phyloP scores from a whole-genome alignment of 1,284 basidiomycete genomes.

The Flammula alnicola region DNA sequence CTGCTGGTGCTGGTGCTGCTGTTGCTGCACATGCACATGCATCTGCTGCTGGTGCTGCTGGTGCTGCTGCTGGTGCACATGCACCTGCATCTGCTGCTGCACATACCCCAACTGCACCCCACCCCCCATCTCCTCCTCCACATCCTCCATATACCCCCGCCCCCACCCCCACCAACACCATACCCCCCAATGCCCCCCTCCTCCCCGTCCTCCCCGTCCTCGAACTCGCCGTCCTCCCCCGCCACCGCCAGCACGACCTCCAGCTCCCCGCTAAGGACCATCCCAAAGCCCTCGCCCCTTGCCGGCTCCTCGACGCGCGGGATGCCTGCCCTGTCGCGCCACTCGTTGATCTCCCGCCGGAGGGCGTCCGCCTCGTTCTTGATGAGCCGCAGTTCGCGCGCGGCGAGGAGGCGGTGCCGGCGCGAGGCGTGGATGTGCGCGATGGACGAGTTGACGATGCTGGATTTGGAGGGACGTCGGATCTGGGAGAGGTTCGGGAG shows the following conservation, averaged over 20 bases:
- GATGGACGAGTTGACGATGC: conserved; percentile 93
- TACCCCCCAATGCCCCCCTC: neutral
- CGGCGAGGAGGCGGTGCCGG: conserved; percentile 77
- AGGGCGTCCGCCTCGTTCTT: conserved; percentile 81
- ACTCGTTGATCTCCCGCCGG: conserved; percentile 85
- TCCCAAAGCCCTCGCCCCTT: conserved; percentile 68
- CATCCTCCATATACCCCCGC: conserved; percentile 23
- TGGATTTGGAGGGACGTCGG: conserved; percentile 91
- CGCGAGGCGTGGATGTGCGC: conserved; percentile 83
- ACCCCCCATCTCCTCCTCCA: conserved; percentile 18
- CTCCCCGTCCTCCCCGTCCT: conserved; percentile 18
- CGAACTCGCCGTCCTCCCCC: conserved; percentile 52
- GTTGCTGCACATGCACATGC: conserved; percentile 6
- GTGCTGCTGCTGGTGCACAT: conserved; percentile 13
- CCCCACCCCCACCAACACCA: conserved; percentile 22
- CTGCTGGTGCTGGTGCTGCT: conserved; percentile 15
- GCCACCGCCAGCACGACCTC: conserved; percentile 56
- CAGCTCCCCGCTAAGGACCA: conserved; percentile 70
- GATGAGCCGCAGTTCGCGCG: conserved; percentile 76
- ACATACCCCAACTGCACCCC: conserved; percentile 2
- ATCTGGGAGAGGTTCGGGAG: conserved; percentile 89
- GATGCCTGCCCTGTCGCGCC: conserved; percentile 76
- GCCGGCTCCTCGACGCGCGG: conserved; percentile 72
- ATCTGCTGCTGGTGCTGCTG: conserved; percentile 6
- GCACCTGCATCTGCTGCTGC: conserved; percentile 9